A percentile compares a stretch with the other conserved stretches of the same genome.
Evolutionary conservation across 2,329 filamentous ascomycete species (phyloP).

Genomic region (Aspergillus ochraceus): DNA sequence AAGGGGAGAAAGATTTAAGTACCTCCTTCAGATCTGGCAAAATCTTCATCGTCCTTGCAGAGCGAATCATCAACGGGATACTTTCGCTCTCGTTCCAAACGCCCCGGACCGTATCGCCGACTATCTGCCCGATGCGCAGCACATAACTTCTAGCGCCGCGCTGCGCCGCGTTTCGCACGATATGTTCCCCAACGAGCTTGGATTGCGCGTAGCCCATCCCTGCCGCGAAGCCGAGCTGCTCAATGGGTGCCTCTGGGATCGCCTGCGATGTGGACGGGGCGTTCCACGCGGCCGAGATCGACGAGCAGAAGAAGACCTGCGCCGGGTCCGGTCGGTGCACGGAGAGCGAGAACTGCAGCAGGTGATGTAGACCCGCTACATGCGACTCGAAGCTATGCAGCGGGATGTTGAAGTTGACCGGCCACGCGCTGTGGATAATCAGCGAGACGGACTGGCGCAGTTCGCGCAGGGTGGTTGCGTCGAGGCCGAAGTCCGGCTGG

Average conservation of each 20-base stretch:
- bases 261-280: not conserved
- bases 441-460: conserved; percentile 6
- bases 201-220: conserved; percentile 35
- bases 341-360: conserved; percentile 18
- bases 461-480: not conserved
- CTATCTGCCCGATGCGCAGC: conserved; percentile 35
- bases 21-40: conserved; percentile 11
- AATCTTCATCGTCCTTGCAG: conserved; percentile 4
- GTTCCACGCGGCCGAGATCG: not conserved
- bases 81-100: conserved; percentile 17
- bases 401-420: conserved; percentile 46
- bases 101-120: conserved; percentile 27
- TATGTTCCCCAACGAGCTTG: conserved; percentile 35
- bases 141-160: conserved; percentile 18
- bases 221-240: conserved; percentile 14
- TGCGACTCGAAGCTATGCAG: conserved; percentile 47
- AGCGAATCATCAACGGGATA: conserved; percentile 10
- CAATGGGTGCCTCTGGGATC: conserved; percentile 5
- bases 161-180: conserved; percentile 23
- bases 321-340: not conserved
- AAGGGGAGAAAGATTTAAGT: not conserved
- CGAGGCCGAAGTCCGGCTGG: not conserved
- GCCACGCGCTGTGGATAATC: conserved; percentile 23
- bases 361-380: conserved; percentile 49
- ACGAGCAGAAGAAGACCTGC: conserved; percentile 4